Conservation (phyloP, 2,329 filamentous ascomycete genomes). For the Claviceps sp. region DNA sequence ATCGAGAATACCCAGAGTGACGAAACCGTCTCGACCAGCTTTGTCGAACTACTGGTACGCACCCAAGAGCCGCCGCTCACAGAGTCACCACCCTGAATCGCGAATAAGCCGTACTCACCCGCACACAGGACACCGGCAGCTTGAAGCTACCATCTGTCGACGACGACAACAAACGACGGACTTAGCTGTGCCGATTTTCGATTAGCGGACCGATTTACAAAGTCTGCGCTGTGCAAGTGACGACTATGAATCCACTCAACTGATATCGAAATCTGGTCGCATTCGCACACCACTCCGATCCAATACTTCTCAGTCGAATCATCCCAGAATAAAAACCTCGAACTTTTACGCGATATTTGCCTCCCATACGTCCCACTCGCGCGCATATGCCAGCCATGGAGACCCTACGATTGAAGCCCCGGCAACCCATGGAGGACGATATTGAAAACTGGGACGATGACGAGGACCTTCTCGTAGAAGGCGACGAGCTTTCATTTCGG, state of each 20-base stretch:
- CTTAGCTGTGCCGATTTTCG: not conserved
- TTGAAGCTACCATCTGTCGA: not conserved
- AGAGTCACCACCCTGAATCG: not conserved
- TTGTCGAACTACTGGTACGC: not conserved
- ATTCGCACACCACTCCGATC: not conserved
- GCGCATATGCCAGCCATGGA: constrained; percentile 31
- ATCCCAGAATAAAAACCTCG: not conserved
- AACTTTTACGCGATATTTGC: not conserved
- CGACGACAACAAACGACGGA: not conserved
- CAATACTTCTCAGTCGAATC: not conserved
- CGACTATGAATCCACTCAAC: constrained; percentile 12
- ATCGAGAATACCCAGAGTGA: not conserved
- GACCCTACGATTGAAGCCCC: constrained; percentile 37
- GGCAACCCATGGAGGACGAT: constrained; percentile 41
- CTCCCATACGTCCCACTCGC: constrained; percentile 5
- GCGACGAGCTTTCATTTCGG: constrained; percentile 49
- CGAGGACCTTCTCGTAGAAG: constrained; percentile 52
- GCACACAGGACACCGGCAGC: not conserved
- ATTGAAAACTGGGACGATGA: constrained; percentile 74
- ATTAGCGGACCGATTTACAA: not conserved
- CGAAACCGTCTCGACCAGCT: not conserved
- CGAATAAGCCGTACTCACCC: not conserved
- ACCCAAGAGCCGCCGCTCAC: not conserved
- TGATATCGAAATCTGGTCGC: constrained; percentile 7
- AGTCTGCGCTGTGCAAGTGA: not conserved